Base-by-base conservation (phyloP, 2,329 filamentous ascomycete genomes). In the Stylonectria norvegica region DNA sequence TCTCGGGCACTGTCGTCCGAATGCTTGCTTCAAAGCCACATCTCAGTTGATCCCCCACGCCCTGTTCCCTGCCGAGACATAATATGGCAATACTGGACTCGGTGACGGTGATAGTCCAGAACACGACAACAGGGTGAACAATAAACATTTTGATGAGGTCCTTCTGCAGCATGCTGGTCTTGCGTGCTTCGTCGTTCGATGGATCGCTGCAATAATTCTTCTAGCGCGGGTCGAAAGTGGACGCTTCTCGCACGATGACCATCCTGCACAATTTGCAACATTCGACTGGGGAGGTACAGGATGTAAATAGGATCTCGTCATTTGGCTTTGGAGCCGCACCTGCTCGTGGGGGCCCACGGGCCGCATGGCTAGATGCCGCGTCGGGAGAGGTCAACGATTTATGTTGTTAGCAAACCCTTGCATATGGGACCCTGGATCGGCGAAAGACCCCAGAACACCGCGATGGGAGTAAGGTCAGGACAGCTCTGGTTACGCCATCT, bases 141-240 rank as follows among this genome's bases (percentile, higher is more conserved):
- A 12, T 25, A 25, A 25, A 25, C 7, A 12, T 7, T 25, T 7
- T 25, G 46, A 51, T 55, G 50, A 51, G 41, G 31, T 19, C 38
- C 8, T 22, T 20, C 14, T 18, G 7, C n/a, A n/a, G 23, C n/a
- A 14, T 12, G 34, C 17, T 20, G 7, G 29, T 25, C 27, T 34
- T 29, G 38, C 29, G 35, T 28, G 33, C 34, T 46, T 38, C 34
- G 36, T 43, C 39, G 36, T 39, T 39, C 31, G 27, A 40, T 36
- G 17, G 27, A 46, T 25, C 27, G 25, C 25, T 23, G 28, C 39
- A 30, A 15, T 46, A 34, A 23, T 20, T 11, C 9, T 12, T 12
- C 22, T 44, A 40, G 42, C 38, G 42, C 18, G 16, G n/a, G 14
- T 34, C 16, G 32, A 15, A 28, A 12, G 25, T 19, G 22, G 18